These are phyloP conservation scores for Graphiopsis chlorocephala DNA, from an alignment of 2,329 filamentous ascomycete genomes.

Conservation along the genomic window DNA sequence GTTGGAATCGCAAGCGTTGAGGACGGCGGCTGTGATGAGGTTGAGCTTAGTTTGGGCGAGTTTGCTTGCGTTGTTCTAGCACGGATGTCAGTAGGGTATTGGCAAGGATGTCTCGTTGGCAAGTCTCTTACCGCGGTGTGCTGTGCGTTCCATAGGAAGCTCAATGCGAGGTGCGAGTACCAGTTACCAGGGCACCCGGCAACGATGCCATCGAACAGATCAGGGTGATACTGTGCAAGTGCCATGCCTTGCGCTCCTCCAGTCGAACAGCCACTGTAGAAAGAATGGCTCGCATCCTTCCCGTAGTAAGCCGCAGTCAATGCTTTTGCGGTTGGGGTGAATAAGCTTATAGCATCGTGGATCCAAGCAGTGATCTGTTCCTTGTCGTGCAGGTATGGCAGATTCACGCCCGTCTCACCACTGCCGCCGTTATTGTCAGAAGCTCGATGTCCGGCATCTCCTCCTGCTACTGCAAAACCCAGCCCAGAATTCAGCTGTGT, in stretches of 20 bases:
- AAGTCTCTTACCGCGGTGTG: constrained; percentile 20
- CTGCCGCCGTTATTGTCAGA: constrained; percentile 25
- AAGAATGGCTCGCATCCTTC: constrained; percentile 33
- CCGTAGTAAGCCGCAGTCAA: constrained; percentile 37
- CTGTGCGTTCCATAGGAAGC: constrained; percentile 32
- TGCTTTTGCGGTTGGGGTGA: constrained; percentile 32
- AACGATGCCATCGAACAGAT: constrained; percentile 44
- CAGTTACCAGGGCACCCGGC: constrained; percentile 42
- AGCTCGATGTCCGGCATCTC: constrained; percentile 29
- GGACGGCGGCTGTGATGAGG: constrained; percentile 34
- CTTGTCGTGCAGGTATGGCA: constrained; percentile 30
- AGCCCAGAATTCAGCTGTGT: constrained; percentile 27
- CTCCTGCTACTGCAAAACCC: constrained; percentile 28
- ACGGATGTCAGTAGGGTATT: constrained; percentile 24
- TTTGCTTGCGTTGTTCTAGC: constrained; percentile 20
- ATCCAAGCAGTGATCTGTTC: constrained; percentile 37
- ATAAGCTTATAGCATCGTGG: constrained; percentile 37
- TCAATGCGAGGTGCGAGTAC: constrained; percentile 34
- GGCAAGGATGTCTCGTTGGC: constrained; percentile 26
- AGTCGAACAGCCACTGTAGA: constrained; percentile 43
- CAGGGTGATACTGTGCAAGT: constrained; percentile 40
- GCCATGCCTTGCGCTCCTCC: constrained; percentile 43
- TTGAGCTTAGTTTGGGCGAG: constrained; percentile 33
- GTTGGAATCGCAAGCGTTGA: constrained; percentile 39
- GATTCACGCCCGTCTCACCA: constrained; percentile 26